Percentiles rank a stretch among this genome's conserved stretches.
Conservation (phyloP, 345 rosid genomes). For the Euphorbia pulcherrima region DNA sequence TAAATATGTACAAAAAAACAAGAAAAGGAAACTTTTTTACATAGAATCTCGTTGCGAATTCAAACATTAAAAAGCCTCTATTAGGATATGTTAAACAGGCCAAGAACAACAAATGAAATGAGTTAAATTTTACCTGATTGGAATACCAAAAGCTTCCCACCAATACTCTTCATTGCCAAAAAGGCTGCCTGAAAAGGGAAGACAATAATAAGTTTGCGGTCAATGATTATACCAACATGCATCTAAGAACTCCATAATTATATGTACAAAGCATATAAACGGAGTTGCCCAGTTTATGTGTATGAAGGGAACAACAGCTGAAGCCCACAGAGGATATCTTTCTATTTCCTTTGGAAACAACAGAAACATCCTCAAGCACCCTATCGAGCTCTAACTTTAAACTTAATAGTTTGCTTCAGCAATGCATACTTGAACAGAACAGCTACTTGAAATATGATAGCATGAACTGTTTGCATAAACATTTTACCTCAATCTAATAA, state of each 20-base stretch:
- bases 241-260: not conserved
- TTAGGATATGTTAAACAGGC: not conserved
- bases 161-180: conserved; percentile 90
- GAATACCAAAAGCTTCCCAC: conserved; percentile 92
- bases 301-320: not conserved
- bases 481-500: not conserved
- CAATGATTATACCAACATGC: not conserved
- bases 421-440: not conserved
- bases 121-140: conserved; percentile 73
- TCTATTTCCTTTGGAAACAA: conserved; percentile 1
- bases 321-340: not conserved
- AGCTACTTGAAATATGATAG: not conserved
- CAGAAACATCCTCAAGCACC: not conserved
- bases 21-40: not conserved
- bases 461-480: not conserved
- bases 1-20: not conserved
- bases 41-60: not conserved
- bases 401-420: conserved; percentile 1
- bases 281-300: not conserved
- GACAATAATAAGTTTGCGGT: not conserved
- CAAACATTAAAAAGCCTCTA: not conserved
- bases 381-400: not conserved
- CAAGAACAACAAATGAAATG: not conserved
- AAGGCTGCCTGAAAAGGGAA: conserved; percentile 63
- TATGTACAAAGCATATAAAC: not conserved